phyloP scores from a whole-genome alignment of 2,329 filamentous ascomycete genomes.

The Fusarium virguliforme region DNA sequence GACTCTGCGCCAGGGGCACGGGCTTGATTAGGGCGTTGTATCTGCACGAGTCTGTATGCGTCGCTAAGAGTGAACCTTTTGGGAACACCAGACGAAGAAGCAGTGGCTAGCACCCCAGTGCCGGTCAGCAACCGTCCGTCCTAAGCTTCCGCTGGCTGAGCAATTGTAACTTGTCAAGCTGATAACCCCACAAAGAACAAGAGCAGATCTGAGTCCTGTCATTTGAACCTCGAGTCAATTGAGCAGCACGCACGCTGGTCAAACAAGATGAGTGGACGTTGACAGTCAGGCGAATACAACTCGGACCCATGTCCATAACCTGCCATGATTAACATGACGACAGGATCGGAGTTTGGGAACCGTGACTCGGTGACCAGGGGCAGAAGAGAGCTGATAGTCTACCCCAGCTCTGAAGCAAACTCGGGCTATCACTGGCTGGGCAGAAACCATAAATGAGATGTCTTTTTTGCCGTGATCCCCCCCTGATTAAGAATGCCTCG shows the following conservation, averaged over 20 bases:
- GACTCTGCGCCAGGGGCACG: background rate
- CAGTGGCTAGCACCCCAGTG: background rate
- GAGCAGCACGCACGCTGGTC: background rate
- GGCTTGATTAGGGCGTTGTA: slow-evolving; percentile 3
- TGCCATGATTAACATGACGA: slow-evolving; percentile 16
- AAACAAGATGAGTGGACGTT: slow-evolving; percentile 1
- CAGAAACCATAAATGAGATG: slow-evolving; percentile 10
- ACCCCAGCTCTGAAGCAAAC: slow-evolving; percentile 1
- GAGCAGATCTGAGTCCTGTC: background rate
- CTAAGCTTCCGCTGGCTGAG: background rate
- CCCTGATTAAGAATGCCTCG: background rate
- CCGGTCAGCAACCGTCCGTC: background rate
- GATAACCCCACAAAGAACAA: background rate
- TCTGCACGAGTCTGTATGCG: background rate
- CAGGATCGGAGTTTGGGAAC: slow-evolving; percentile 3
- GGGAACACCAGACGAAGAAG: background rate
- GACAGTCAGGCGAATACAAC: background rate
- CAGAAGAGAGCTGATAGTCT: slow-evolving; percentile 4
- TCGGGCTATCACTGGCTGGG: background rate
- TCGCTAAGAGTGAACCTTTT: slow-evolving; percentile 1
- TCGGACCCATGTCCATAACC: slow-evolving; percentile 5
- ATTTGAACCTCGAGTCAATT: background rate
- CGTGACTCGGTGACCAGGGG: slow-evolving; percentile 7
- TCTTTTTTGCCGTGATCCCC: slow-evolving; percentile 7
- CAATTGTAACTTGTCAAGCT: background rate